Evolutionary conservation across 352 stramenopile species (phyloP).

Genomic region (Globisporangium acanthophoron): DNA sequence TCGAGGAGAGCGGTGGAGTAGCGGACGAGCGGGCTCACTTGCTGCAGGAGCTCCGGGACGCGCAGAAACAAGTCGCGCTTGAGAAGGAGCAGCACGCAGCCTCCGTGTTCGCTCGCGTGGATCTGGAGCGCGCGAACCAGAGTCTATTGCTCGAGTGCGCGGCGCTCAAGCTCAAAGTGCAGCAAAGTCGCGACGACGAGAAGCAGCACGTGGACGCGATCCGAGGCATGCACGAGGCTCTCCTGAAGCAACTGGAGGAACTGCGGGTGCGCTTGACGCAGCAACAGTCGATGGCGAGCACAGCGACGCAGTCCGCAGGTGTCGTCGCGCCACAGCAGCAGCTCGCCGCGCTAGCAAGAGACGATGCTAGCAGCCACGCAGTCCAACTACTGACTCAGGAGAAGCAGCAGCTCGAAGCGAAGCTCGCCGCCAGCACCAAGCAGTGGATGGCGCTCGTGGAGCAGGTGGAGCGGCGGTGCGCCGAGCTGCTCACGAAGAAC

Average conservation of each 20-base stretch:
- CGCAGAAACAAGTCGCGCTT: background rate
- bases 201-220: constrained; percentile 13
- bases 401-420: constrained; percentile 32
- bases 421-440: constrained; percentile 25
- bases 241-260: constrained; percentile 39
- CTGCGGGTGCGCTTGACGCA: constrained; percentile 16
- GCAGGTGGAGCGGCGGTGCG: constrained; percentile 49
- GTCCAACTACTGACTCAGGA: constrained; percentile 11
- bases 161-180: constrained; percentile 5
- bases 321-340: background rate
- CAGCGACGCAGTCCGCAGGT: background rate
- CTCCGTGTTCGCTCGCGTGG: constrained; percentile 12
- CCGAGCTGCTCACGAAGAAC: constrained; percentile 61
- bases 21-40: background rate
- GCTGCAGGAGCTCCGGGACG: background rate
- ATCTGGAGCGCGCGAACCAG: constrained; percentile 16
- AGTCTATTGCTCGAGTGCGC: constrained; percentile 8
- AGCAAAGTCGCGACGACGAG: background rate
- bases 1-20: background rate
- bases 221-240: constrained; percentile 32
- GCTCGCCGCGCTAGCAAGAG: background rate
- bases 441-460: constrained; percentile 42
- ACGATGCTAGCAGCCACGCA: background rate
- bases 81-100: constrained; percentile 9
- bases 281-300: constrained; percentile 1